phyloP scores from a whole-genome alignment of 352 stramenopile genomes.

The Phytophthora megakarya region DNA sequence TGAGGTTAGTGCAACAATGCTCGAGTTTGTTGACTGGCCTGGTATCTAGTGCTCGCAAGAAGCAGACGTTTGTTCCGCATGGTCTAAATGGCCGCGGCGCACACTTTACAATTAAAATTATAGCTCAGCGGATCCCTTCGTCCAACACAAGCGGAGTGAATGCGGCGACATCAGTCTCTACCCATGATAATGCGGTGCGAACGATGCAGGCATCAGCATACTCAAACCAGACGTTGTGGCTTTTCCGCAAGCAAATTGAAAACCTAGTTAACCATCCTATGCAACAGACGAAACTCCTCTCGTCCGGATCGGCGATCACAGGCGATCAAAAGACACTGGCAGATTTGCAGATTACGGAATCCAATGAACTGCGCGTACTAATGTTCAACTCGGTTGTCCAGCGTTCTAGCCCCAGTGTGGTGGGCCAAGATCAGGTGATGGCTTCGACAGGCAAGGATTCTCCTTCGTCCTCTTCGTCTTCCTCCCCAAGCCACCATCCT shows the following conservation, averaged over 20 bases:
- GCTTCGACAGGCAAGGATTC: slow-evolving; percentile 21
- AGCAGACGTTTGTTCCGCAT: slow-evolving; percentile 63
- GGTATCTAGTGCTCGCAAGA: slow-evolving; percentile 55
- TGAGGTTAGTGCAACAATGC: slow-evolving; percentile 82
- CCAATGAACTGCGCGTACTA: slow-evolving; percentile 76
- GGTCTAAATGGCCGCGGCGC: slow-evolving; percentile 71
- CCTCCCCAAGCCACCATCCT: slow-evolving; percentile 46
- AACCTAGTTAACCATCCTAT: slow-evolving; percentile 69
- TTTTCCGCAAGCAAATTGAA: slow-evolving; percentile 81
- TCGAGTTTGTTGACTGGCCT: slow-evolving; percentile 74
- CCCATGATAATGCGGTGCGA: slow-evolving; percentile 60
- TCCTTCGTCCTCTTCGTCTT: slow-evolving; percentile 16
- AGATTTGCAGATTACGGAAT: slow-evolving; percentile 80
- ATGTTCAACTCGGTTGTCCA: slow-evolving; percentile 86
- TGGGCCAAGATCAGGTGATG: slow-evolving; percentile 53
- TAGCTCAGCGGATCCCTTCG: slow-evolving; percentile 77
- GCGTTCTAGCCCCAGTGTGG: slow-evolving; percentile 36
- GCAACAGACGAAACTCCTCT: slow-evolving; percentile 85
- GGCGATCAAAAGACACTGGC: slow-evolving; percentile 82
- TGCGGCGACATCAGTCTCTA: slow-evolving; percentile 21
- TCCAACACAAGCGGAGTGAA: slow-evolving; percentile 37
- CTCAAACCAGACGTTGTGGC: slow-evolving; percentile 76
- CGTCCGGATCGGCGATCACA: slow-evolving; percentile 62
- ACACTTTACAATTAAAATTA: slow-evolving; percentile 81
- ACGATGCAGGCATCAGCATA: slow-evolving; percentile 67